Evolutionary conservation across 2,329 filamentous ascomycete genomes (phyloP).

Genomic region (Mycosphaerella arachidis): DNA sequence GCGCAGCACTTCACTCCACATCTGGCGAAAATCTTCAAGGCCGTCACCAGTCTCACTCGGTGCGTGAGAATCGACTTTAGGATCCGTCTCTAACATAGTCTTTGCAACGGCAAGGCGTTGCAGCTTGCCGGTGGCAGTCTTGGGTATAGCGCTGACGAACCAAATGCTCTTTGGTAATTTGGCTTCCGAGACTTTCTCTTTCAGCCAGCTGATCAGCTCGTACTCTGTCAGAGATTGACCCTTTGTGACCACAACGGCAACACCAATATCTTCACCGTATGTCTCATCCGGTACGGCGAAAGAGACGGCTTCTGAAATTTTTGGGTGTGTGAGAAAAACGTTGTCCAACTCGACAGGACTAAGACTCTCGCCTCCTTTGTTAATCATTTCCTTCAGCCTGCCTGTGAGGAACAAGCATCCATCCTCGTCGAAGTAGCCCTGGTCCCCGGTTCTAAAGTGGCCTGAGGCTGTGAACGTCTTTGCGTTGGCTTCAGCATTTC

Average conservation of each 20-base stretch:
- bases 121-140: conserved; percentile 78
- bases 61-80: too few species aligned
- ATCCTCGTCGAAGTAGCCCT: conserved; percentile 72
- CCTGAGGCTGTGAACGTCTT: conserved; percentile 66
- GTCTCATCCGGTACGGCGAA: conserved; percentile 74
- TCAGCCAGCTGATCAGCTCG: conserved; percentile 64
- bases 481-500: conserved; percentile 71
- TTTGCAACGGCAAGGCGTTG: conserved; percentile 81
- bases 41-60: conserved; percentile 28
- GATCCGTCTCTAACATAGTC: conserved; percentile 56
- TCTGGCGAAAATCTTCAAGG: neutral
- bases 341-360: conserved; percentile 84
- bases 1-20: neutral
- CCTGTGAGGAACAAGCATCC: conserved; percentile 81
- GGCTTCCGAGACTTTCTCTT: conserved; percentile 68
- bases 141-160: conserved; percentile 78
- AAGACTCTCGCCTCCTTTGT: conserved; percentile 85
- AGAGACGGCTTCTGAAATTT: conserved; percentile 71
- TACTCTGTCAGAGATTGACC: conserved; percentile 50
- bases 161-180: conserved; percentile 77
- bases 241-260: conserved; percentile 69
- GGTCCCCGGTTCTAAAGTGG: conserved; percentile 83
- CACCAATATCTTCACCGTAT: conserved; percentile 75
- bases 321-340: conserved; percentile 64
- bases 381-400: conserved; percentile 89